phyloP scores from a whole-genome alignment of 352 stramenopile species.

The Phytophthora tubulina region DNA sequence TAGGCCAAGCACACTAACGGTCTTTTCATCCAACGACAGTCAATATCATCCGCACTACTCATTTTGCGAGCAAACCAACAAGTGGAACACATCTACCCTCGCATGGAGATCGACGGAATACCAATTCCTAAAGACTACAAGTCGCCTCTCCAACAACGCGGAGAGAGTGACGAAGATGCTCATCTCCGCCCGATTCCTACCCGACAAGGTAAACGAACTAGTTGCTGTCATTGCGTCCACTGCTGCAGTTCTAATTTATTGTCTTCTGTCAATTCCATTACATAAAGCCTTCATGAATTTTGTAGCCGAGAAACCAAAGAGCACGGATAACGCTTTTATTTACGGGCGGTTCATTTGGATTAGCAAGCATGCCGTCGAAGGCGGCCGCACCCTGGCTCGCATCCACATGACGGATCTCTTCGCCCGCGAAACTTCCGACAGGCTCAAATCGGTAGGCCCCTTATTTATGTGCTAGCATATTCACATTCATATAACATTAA shows the following conservation, averaged over 20 bases:
- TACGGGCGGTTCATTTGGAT: neutral
- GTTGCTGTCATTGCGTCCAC: no score
- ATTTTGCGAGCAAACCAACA: neutral
- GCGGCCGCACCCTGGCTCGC: neutral
- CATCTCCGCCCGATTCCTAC: neutral
- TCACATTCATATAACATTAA: no score
- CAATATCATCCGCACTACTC: neutral
- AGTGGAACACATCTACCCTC: no score
- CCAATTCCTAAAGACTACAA: neutral
- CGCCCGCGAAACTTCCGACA: neutral
- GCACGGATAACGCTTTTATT: neutral
- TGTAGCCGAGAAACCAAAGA: neutral
- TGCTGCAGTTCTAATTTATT: neutral
- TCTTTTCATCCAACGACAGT: no score
- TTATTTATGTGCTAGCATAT: no score
- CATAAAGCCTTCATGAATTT: neutral
- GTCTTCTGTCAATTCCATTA: neutral
- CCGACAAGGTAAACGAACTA: neutral
- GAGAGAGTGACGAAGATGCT: neutral
- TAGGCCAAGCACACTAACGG: no score
- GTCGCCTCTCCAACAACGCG: neutral
- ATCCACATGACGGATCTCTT: neutral
- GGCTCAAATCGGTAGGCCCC: neutral
- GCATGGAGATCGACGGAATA: neutral
- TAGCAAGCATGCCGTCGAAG: neutral